Base-by-base conservation (phyloP, 2,329 filamentous ascomycete genomes). In the Juglanconis oblonga region DNA sequence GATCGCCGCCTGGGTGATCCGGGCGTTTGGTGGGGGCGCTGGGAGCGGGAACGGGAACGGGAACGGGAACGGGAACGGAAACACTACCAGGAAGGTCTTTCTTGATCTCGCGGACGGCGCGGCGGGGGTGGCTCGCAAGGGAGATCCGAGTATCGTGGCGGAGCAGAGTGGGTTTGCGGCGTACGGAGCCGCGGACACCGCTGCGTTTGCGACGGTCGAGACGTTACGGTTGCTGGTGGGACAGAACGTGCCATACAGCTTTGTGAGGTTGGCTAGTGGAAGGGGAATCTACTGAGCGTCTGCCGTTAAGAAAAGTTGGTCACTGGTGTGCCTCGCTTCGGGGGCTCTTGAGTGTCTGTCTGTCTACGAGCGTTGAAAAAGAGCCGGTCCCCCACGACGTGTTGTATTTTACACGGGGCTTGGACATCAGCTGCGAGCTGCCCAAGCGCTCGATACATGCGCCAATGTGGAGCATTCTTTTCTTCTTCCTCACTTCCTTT, bases 211-310 rank as follows among this genome's bases (percentile, higher is more conserved):
- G 29, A 93, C 90, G 2, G 91, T 94, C 5, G 90, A 95, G 75
- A 94, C 87, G 52, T 75, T 95, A 58, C 81, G 91, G 65, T 73
- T 93, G 61, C 79, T 96, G 31, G 89, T 94, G 10, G 91, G 91
- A 9, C 90, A 95, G 76, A 95, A 95, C 71, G 90, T 95, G 59
- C 90, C 89, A 5, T 94, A 92, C 74, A 92, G 90, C 74, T 96
- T 96, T 77, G 91, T 95, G 47, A 81, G 90, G 52, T 78, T 95
- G 70, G 90, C 91, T 2, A 80, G 80, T 52, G 82, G 82, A 2
- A 73, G 79, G 29, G 76, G 75, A 33, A 72, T 81, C 62, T 83
- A 79, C 64, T 83, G 71, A 76, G 51, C 11, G 52, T 52, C 33
- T 57, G 48, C 33, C 29, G 38, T 10, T 24, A 24, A 24, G 17